phyloP scores from a whole-genome alignment of 352 stramenopile genomes.

The Pythium vanterpoolii region DNA sequence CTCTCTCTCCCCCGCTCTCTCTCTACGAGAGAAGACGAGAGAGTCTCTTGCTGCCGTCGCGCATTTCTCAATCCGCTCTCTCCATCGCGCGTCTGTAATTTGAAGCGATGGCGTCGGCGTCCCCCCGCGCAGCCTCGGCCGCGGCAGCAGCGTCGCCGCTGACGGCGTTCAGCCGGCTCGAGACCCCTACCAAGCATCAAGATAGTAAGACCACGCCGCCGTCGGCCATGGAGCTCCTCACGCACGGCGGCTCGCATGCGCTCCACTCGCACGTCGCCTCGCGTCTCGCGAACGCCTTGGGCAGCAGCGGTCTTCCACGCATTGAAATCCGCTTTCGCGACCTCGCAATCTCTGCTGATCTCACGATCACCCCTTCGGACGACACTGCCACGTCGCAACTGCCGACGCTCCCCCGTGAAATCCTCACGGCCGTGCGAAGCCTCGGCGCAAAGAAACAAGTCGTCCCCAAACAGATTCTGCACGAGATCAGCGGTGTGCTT shows the following conservation, averaged over 20 bases:
- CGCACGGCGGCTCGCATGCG: constrained; percentile 25
- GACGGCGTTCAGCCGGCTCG: background rate
- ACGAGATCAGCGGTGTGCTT: constrained; percentile 43
- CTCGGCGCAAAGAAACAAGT: constrained; percentile 40
- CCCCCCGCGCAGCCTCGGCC: too few species aligned
- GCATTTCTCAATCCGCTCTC: background rate
- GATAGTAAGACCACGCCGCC: background rate
- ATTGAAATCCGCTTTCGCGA: constrained; percentile 37
- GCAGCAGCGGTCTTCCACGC: constrained; percentile 36
- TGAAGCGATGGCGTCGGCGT: background rate
- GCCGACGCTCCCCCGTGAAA: constrained; percentile 42
- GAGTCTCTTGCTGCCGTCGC: background rate
- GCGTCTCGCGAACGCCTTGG: constrained; percentile 31
- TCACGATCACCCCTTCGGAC: constrained; percentile 19
- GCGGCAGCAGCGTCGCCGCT: background rate
- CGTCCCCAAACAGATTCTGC: constrained; percentile 42
- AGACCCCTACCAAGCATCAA: background rate
- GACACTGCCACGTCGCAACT: constrained; percentile 21
- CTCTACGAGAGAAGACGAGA: too few species aligned
- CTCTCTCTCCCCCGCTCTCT: background rate
- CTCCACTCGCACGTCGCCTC: constrained; percentile 37
- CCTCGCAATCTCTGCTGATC: constrained; percentile 22
- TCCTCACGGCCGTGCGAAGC: constrained; percentile 30
- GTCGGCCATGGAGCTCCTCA: constrained; percentile 16
- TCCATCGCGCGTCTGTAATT: background rate